Percentiles rank a stretch among this genome's conserved stretches.
These are phyloP conservation scores for Desmodesmus armatus DNA, from an alignment of 139 green algal species.

Conservation along the genomic window DNA sequence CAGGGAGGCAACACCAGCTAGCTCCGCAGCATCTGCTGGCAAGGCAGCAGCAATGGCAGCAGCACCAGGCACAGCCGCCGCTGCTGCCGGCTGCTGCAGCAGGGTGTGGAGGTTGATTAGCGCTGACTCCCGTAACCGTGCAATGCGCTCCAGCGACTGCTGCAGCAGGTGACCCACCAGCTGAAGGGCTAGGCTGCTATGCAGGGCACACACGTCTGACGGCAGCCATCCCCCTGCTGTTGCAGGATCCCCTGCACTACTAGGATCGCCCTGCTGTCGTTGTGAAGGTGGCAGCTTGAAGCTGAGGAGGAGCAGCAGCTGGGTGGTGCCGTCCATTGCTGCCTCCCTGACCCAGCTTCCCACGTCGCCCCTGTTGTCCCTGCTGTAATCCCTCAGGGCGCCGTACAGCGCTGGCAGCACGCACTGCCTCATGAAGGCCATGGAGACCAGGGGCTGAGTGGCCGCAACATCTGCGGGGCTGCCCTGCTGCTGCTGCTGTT, in stretches of 20 bases:
- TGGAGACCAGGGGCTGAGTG: background rate
- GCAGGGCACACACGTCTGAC: background rate
- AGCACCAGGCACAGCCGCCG: conserved; percentile 36
- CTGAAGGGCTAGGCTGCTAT: conserved; percentile 28
- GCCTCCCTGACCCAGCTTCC: conserved; percentile 95
- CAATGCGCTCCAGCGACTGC: conserved; percentile 90
- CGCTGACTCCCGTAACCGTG: conserved; percentile 71
- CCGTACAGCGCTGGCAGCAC: conserved; percentile 63
- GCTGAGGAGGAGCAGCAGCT: conserved; percentile 45
- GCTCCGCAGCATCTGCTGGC: conserved; percentile 31
- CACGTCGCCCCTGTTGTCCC: conserved; percentile 96
- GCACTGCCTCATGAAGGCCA: conserved; percentile 39
- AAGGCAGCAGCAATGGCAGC: conserved; percentile 24
- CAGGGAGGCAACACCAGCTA: conserved; percentile 37
- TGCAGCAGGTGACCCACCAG: conserved; percentile 68
- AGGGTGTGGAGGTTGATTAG: conserved; percentile 46
- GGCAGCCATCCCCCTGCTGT: background rate
- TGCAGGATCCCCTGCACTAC: background rate
- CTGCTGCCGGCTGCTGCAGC: conserved; percentile 13
- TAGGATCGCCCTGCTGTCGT: background rate
- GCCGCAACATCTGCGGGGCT: no score
- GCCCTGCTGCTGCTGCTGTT: conserved; percentile 37
- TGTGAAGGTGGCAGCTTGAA: conserved; percentile 15
- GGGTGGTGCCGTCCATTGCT: conserved; percentile 73
- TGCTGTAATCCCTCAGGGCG: conserved; percentile 90